Conservation (phyloP, 2,329 filamentous ascomycete species). For the Magnaporthiopsis rhizophila region DNA sequence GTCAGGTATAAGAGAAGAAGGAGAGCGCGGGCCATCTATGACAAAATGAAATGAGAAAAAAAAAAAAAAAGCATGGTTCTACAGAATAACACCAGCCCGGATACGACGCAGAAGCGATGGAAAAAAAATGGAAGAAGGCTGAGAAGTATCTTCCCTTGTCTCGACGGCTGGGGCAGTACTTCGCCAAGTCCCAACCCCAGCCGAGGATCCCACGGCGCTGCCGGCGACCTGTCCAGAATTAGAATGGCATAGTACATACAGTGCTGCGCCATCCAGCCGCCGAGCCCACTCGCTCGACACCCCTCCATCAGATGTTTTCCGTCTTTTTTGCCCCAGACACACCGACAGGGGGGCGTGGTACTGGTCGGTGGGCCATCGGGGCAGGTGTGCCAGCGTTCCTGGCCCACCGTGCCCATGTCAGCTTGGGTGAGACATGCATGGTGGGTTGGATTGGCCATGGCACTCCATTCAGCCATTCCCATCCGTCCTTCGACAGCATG, state of each 20-base stretch:
- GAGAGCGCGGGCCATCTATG: too few species aligned
- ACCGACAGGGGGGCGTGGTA: conserved; percentile 5
- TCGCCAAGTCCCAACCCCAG: background rate
- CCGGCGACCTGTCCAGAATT: conserved; percentile 24
- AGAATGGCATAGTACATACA: conserved; percentile 22
- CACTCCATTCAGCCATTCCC: conserved; percentile 2
- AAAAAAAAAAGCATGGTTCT: background rate
- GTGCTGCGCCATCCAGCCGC: conserved; percentile 26
- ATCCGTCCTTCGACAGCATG: background rate
- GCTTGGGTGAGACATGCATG: conserved; percentile 46
- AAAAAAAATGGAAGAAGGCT: conserved; percentile 9
- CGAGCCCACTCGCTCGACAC: conserved; percentile 17
- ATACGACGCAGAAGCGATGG: conserved; percentile 1
- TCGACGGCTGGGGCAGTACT: background rate
- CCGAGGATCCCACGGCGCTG: conserved; percentile 13
- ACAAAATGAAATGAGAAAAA: background rate
- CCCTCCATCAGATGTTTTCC: conserved; percentile 32
- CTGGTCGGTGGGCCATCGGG: conserved; percentile 6
- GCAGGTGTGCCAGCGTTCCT: conserved; percentile 20
- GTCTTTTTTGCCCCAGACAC: conserved; percentile 19
- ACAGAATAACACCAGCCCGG: background rate
- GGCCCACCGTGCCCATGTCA: conserved; percentile 31
- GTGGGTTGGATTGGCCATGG: conserved; percentile 20
- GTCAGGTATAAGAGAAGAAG: background rate
- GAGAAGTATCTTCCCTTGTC: conserved; percentile 5